Base-by-base conservation (phyloP, 2,329 filamentous ascomycete genomes). In the Mycocentrospora acerina region DNA sequence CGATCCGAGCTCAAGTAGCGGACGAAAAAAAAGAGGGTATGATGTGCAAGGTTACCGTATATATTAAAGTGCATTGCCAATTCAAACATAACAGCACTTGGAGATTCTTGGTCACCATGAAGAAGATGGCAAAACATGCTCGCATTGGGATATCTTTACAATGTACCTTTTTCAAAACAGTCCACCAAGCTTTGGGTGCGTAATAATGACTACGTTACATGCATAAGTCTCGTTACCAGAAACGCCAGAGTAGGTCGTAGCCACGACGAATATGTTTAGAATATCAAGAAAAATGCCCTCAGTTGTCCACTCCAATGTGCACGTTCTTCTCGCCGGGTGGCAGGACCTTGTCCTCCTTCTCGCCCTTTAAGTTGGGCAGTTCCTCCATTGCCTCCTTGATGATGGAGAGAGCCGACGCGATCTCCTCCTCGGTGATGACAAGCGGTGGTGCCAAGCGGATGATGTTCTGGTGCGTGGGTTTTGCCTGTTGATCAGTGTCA, bases 391-490 rank as follows among this genome's bases (percentile, higher is more conserved):
- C 84, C 63, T 90, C 83, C 46, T 82, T 78, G 63, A 98, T 95
- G 60, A 93, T 91, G 35, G 68, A 68, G 37, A 97, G 67, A 1
- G 91, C 86, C 62, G 82, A 80, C 54, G 82, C 78, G 52, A 98
- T 85, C 71, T 98, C 82, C 44, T 85, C 80, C 62, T 97, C 90
- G 17, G 85, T 90, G 60, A 98, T 97, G 51, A 98, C 90, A 37
- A 98, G 76, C 14, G 93, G 93, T 31, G 93, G 93, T n/a, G 93
- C 93, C 46, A 98, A 85, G 41, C 93, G 87, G 66, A 98, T 98
- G 68, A 98, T 97, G 71, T 97, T 96, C 63, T 95, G 85, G 70
- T 98, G 93, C 6, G 93, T 98, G 19, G 93, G 93, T 80, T 98
- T 98, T 59, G 93, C 93, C 89, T 95, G 66, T 62, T 43, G 31